Evolutionary conservation across 257 asterid genomes (phyloP).

Genomic region (Primulina huaijiensis): DNA sequence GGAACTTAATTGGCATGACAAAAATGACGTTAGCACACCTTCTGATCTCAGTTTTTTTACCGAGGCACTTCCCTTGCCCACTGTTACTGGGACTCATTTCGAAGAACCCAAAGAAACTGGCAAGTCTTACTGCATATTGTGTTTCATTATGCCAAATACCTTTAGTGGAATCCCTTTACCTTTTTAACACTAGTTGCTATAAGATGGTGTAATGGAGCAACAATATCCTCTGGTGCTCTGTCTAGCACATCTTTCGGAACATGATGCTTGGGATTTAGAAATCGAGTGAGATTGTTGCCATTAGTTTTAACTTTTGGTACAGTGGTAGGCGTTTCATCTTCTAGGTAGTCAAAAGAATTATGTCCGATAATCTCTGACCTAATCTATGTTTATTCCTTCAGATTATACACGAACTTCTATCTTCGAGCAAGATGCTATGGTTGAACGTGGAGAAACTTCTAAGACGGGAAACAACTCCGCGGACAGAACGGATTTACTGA

Average conservation of each 20-base stretch:
- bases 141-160: conserved; percentile 5
- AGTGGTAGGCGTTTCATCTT: background rate
- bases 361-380: background rate
- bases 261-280: background rate
- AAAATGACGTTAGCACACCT: conserved; percentile 24
- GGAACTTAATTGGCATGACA: conserved; percentile 37
- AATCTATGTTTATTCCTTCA: conserved; percentile 25
- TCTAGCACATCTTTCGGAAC: background rate
- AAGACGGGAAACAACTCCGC: conserved; percentile 26
- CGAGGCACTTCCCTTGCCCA: conserved; percentile 32
- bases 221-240: background rate
- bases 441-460: conserved; percentile 35
- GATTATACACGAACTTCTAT: conserved; percentile 29
- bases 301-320: background rate
- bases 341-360: background rate
- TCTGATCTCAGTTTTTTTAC: conserved; percentile 31
- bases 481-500: conserved; percentile 19
- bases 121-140: conserved; percentile 32
- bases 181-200: background rate
- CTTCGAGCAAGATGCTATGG: conserved; percentile 26
- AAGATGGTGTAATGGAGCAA: background rate
- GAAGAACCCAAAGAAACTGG: conserved; percentile 37
- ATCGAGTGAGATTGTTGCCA: background rate
- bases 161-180: background rate
- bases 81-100: conserved; percentile 24